phyloP scores from a whole-genome alignment of 805 yeast genomes.

The Yarrowia bubula region DNA sequence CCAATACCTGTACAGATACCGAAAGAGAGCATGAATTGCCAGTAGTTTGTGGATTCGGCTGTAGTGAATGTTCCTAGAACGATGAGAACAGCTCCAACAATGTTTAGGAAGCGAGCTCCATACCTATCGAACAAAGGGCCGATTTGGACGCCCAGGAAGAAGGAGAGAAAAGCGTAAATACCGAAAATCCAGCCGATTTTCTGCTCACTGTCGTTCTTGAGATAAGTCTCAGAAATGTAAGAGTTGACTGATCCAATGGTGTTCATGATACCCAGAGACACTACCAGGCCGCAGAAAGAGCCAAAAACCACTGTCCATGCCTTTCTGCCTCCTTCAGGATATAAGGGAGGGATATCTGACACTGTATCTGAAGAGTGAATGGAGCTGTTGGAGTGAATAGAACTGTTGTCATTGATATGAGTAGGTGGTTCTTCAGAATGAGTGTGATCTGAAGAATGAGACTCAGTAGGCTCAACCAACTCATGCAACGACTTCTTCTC shows the following conservation, averaged over 20 bases:
- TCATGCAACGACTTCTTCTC: neutral
- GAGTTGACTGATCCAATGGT: slow-evolving; percentile 61
- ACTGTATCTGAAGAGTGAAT: neutral
- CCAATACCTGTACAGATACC: slow-evolving; percentile 56
- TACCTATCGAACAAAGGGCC: slow-evolving; percentile 58
- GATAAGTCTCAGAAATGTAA: slow-evolving; percentile 49
- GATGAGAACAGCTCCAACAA: slow-evolving; percentile 47
- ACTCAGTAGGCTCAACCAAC: neutral
- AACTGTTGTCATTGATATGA: neutral
- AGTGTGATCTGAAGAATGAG: neutral
- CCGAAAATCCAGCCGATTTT: slow-evolving; percentile 69
- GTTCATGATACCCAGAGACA: slow-evolving; percentile 64
- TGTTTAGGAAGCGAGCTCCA: slow-evolving; percentile 50
- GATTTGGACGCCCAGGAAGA: slow-evolving; percentile 48
- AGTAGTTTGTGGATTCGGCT: slow-evolving; percentile 50
- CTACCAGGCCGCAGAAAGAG: slow-evolving; percentile 55
- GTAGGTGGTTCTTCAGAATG: neutral
- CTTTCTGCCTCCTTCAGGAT: slow-evolving; percentile 53
- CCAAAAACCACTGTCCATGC: slow-evolving; percentile 59
- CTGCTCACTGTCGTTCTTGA: slow-evolving; percentile 47
- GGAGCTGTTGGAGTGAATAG: neutral
- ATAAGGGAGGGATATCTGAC: slow-evolving; percentile 18
- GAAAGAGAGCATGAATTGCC: slow-evolving; percentile 59
- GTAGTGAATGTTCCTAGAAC: slow-evolving; percentile 53
- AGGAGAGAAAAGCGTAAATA: slow-evolving; percentile 41